Conservation (phyloP, 1,284 basidiomycete species). For the Sparassis latifolia region DNA sequence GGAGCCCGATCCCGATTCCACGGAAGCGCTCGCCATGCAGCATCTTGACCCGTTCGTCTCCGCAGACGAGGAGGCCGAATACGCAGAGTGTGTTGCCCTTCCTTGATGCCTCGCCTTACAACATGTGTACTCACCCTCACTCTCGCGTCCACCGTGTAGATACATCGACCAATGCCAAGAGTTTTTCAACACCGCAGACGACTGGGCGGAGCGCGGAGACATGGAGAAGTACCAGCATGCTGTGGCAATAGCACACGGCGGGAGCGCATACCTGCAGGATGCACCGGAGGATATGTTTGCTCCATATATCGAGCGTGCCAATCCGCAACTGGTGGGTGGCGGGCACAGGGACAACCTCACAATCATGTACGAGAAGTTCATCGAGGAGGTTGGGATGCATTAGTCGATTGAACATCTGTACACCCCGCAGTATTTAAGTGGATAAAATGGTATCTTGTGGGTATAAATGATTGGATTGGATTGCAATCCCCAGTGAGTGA, state of each 20-base stretch:
- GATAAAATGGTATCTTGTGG: no score
- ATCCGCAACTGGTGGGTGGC: conserved; percentile 26
- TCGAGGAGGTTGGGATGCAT: conserved; percentile 14
- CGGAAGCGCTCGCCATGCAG: conserved; percentile 56
- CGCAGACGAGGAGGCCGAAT: conserved; percentile 66
- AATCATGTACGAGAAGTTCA: conserved; percentile 33
- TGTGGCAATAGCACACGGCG: conserved; percentile 42
- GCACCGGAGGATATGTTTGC: conserved; percentile 28
- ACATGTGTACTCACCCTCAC: neutral
- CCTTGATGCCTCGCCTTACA: neutral
- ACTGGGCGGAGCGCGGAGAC: conserved; percentile 46
- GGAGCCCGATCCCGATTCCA: conserved; percentile 44
- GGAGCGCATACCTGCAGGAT: conserved; percentile 30
- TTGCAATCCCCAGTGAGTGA: neutral
- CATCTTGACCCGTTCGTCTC: conserved; percentile 64
- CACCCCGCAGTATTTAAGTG: no score
- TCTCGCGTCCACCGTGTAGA: conserved; percentile 25
- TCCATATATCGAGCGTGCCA: conserved; percentile 32
- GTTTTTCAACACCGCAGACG: conserved; percentile 38
- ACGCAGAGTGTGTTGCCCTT: conserved; percentile 54
- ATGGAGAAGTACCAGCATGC: conserved; percentile 48
- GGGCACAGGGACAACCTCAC: conserved; percentile 23
- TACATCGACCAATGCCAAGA: conserved; percentile 71
- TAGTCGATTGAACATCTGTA: conserved; percentile 1
- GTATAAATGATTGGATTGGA: no score